A percentile compares a stretch with the other conserved stretches of the same genome.
Evolutionary conservation across 2,329 filamentous ascomycete genomes (phyloP).

Genomic region (Pseudonectria buxi): DNA sequence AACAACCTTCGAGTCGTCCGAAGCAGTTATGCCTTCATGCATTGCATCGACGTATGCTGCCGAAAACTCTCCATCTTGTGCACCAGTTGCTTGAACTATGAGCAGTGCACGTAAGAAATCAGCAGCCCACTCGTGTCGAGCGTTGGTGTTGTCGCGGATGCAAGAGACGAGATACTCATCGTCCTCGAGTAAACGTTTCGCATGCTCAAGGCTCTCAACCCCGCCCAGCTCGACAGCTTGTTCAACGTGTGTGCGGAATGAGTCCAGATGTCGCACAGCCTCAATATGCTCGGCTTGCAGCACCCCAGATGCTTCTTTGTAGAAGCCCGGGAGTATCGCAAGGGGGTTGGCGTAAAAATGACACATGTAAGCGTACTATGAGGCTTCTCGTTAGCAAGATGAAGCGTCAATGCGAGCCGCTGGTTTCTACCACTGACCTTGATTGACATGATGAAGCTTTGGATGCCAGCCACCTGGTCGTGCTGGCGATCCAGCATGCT

Average conservation of each 20-base stretch:
- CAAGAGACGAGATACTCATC: slow-evolving; percentile 47
- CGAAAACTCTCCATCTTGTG: slow-evolving; percentile 37
- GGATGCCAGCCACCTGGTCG: slow-evolving; percentile 70
- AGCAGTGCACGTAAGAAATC: slow-evolving; percentile 43
- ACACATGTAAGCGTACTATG: slow-evolving; percentile 75
- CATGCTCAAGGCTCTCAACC: slow-evolving; percentile 36
- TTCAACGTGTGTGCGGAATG: slow-evolving; percentile 56
- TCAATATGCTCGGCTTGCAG: slow-evolving; percentile 58
- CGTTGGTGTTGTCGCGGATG: slow-evolving; percentile 27
- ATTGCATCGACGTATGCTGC: slow-evolving; percentile 57
- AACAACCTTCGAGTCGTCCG: slow-evolving; percentile 48
- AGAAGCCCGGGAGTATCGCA: slow-evolving; percentile 50
- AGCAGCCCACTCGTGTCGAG: slow-evolving; percentile 32
- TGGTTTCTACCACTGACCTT: slow-evolving; percentile 43
- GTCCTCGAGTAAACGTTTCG: slow-evolving; percentile 48
- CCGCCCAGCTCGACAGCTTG: slow-evolving; percentile 35
- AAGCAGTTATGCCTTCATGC: slow-evolving; percentile 45
- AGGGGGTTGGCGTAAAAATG: slow-evolving; percentile 76
- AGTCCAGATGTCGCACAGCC: slow-evolving; percentile 60
- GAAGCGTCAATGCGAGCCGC: slow-evolving; percentile 1
- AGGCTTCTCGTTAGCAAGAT: no score
- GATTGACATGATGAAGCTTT: slow-evolving; percentile 62
- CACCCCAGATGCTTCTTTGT: slow-evolving; percentile 16
- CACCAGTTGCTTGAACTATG: slow-evolving; percentile 34
- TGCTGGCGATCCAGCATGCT: slow-evolving; percentile 64